Percentiles rank a stretch among this genome's conserved stretches.
phyloP scores from a whole-genome alignment of 2,329 filamentous ascomycete genomes.

The Ambrosiella cleistominuta region DNA sequence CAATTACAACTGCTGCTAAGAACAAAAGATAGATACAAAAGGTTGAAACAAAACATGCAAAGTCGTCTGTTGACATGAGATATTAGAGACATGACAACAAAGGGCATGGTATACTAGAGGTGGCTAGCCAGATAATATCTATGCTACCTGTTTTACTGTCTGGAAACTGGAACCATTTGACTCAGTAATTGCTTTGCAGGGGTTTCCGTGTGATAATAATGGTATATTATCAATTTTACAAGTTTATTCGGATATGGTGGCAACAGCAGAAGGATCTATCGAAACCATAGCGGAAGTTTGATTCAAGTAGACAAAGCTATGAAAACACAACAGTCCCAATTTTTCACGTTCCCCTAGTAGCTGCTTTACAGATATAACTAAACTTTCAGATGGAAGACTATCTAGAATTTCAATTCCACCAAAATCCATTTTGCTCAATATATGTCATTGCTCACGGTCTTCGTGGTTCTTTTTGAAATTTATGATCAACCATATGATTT shows the following conservation, averaged over 20 bases:
- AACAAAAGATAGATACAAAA: neutral
- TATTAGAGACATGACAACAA: neutral
- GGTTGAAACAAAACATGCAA: neutral
- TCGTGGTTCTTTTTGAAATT: too few species aligned
- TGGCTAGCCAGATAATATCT: neutral
- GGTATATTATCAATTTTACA: neutral
- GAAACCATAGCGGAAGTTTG: neutral
- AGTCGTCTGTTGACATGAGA: neutral
- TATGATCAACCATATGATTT: too few species aligned
- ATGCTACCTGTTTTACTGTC: neutral
- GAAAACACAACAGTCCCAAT: too few species aligned
- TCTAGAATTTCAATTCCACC: too few species aligned
- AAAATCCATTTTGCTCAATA: too few species aligned
- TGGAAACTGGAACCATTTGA: neutral
- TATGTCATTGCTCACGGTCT: too few species aligned
- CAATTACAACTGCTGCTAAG: neutral
- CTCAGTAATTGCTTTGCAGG: too few species aligned
- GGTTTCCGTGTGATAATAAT: neutral
- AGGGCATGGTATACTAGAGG: too few species aligned
- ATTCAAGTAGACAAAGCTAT: neutral
- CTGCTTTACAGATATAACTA: neutral
- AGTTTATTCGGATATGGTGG: neutral
- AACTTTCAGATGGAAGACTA: too few species aligned
- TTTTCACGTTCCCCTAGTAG: neutral
- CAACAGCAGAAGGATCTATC: neutral